Conservation (phyloP, 805 yeast species). For the Barnettozyma botsteinii region DNA sequence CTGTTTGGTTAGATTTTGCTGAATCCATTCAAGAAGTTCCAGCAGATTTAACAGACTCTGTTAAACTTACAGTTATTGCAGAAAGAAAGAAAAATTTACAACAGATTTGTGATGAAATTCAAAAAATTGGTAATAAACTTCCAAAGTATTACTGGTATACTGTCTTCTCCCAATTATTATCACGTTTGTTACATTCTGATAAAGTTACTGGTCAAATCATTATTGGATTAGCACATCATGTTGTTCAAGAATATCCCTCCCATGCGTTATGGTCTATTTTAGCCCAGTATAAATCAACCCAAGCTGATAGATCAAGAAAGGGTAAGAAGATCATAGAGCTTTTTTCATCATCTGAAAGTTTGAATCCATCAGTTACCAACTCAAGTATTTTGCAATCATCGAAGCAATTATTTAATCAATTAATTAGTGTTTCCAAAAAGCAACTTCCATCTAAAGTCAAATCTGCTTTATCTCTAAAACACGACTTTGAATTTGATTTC, state of each 20-base stretch:
- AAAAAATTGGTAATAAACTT: slow-evolving; percentile 37
- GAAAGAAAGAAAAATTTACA: slow-evolving; percentile 35
- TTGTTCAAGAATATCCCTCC: slow-evolving; percentile 65
- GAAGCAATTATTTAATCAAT: slow-evolving; percentile 24
- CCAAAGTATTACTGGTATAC: slow-evolving; percentile 69
- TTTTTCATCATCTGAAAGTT: slow-evolving; percentile 22
- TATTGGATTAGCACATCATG: slow-evolving; percentile 47
- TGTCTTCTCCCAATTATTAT: slow-evolving; percentile 78
- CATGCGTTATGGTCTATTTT: slow-evolving; percentile 83
- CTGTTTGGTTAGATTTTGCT: slow-evolving; percentile 84
- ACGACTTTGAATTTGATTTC: slow-evolving; percentile 40
- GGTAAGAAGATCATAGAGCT: slow-evolving; percentile 40
- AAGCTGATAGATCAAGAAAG: slow-evolving; percentile 37
- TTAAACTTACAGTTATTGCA: slow-evolving; percentile 9
- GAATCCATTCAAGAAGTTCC: slow-evolving; percentile 24
- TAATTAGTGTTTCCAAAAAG: slow-evolving; percentile 25
- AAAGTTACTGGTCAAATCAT: slow-evolving; percentile 50
- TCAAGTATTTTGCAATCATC: slow-evolving; percentile 16
- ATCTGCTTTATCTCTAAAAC: slow-evolving; percentile 24
- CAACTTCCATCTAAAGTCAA: slow-evolving; percentile 12
- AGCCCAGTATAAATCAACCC: slow-evolving; percentile 59
- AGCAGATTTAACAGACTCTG: slow-evolving; percentile 13
- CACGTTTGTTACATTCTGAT: slow-evolving; percentile 67
- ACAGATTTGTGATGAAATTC: slow-evolving; percentile 44
- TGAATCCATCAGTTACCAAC: slow-evolving; percentile 14